These are phyloP conservation scores for Irpex lacteus DNA, from an alignment of 1,284 basidiomycete genomes.

Conservation along the genomic window DNA sequence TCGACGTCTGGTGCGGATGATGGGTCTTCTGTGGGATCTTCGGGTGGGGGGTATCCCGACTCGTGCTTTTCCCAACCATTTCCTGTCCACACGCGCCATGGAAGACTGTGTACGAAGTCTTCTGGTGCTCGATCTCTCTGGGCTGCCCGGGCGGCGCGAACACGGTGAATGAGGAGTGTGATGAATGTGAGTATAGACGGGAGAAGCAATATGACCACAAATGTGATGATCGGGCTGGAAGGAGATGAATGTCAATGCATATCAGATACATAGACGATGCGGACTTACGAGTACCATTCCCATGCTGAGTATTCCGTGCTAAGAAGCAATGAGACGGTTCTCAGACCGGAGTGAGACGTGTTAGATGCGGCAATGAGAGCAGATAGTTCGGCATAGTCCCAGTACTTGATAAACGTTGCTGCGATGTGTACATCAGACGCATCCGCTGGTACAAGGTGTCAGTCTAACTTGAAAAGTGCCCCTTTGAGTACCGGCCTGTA, in stretches of 20 bases:
- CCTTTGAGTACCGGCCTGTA: conserved; percentile 10
- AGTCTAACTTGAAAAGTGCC: conserved; percentile 5
- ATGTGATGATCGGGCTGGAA: conserved; percentile 71
- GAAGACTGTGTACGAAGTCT: conserved; percentile 69
- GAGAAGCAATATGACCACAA: conserved; percentile 76
- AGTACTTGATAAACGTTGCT: conserved; percentile 72
- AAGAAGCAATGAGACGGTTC: conserved; percentile 71
- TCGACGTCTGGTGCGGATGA: conserved; percentile 30
- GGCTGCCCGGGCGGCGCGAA: conserved; percentile 72
- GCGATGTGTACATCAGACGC: conserved; percentile 70
- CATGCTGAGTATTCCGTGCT: conserved; percentile 76
- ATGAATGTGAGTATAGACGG: conserved; percentile 80
- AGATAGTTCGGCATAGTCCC: conserved; percentile 62
- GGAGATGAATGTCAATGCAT: conserved; percentile 1
- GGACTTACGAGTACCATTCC: conserved; percentile 82
- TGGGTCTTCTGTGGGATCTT: conserved; percentile 34
- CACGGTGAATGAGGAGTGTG: conserved; percentile 77
- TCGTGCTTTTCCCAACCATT: conserved; percentile 75
- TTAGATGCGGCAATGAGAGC: conserved; percentile 65
- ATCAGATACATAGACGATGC: conserved; percentile 3
- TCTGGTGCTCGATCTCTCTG: conserved; percentile 80
- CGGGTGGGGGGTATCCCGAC: conserved; percentile 11
- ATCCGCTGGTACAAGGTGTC: conserved; percentile 47
- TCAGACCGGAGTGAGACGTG: conserved; percentile 71
- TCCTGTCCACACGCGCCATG: conserved; percentile 80